Evolutionary conservation across 768 basidiomycete species (phyloP).

Genomic region (Multifurca ochricompacta): DNA sequence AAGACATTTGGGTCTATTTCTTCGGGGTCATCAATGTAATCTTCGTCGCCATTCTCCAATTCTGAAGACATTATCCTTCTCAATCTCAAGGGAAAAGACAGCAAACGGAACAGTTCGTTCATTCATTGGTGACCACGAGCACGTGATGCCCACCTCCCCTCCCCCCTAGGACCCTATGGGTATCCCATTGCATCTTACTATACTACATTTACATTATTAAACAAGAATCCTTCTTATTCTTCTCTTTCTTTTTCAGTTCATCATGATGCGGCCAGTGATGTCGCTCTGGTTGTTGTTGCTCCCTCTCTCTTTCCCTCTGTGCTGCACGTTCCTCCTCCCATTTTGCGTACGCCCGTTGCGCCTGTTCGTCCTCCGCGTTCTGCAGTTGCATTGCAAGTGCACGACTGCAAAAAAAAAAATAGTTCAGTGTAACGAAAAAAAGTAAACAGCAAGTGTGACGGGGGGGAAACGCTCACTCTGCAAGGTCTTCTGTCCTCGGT

Average conservation of each 20-base stretch:
- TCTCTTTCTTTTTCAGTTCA: constrained; percentile 3
- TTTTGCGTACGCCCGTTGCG: constrained; percentile 31
- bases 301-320: constrained; percentile 21
- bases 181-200: no score
- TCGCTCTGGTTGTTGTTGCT: background rate
- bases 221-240: constrained; percentile 5
- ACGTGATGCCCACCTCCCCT: no score
- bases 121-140: no score
- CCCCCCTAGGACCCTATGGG: no score
- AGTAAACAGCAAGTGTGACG: background rate
- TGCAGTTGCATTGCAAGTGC: constrained; percentile 73
- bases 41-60: constrained; percentile 3
- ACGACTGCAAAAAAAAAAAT: constrained; percentile 33
- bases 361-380: constrained; percentile 61
- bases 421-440: background rate
- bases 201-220: constrained; percentile 21
- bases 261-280: constrained; percentile 8
- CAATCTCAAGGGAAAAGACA: no score
- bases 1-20: constrained; percentile 16
- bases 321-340: constrained; percentile 30
- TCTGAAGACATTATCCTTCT: constrained; percentile 5
- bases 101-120: no score
- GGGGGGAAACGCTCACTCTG: constrained; percentile 48
- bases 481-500: constrained; percentile 37
- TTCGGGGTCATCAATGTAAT: constrained; percentile 13